A percentile compares a stretch with the other conserved stretches of the same genome.
phyloP scores from a whole-genome alignment of 116 monocot genomes.

The Cymodocea nodosa region DNA sequence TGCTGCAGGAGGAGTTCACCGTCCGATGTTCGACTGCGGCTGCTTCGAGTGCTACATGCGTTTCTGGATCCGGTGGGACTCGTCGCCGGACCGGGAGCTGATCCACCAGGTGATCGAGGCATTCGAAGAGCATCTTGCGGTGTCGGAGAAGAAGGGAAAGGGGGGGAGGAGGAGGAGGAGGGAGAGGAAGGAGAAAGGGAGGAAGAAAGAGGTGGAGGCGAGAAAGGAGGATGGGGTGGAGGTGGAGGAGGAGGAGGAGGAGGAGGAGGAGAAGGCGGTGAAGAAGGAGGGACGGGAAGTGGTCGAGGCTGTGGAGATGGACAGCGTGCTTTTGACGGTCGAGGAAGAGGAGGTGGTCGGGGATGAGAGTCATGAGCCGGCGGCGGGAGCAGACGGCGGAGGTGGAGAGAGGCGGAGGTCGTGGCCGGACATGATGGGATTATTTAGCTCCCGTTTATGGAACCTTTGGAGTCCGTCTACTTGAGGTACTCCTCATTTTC shows the following conservation, averaged over 20 bases:
- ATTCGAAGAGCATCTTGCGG: slow-evolving; percentile 68
- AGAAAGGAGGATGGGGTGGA: background rate
- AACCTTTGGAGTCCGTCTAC: slow-evolving; percentile 60
- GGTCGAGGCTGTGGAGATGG: background rate
- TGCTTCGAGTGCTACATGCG: slow-evolving; percentile 87
- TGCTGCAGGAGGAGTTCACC: slow-evolving; percentile 12
- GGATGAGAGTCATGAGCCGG: slow-evolving; percentile 11
- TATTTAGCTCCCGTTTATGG: slow-evolving; percentile 53
- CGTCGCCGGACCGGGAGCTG: slow-evolving; percentile 50
- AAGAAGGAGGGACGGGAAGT: background rate
- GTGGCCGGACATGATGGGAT: slow-evolving; percentile 65
- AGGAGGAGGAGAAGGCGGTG: background rate
- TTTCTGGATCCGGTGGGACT: slow-evolving; percentile 85
- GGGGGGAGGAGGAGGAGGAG: slow-evolving; percentile 1
- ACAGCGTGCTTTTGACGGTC: background rate
- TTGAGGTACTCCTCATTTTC: slow-evolving; percentile 3
- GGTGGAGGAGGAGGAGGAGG: background rate
- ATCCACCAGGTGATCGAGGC: slow-evolving; percentile 80
- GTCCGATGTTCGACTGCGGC: slow-evolving; percentile 46
- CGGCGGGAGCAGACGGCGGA: background rate
- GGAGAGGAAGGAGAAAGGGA: slow-evolving; percentile 5
- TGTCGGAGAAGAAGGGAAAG: slow-evolving; percentile 13
- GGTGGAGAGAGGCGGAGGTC: slow-evolving; percentile 26
- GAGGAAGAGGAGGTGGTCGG: background rate
- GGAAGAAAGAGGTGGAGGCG: background rate